A percentile compares a stretch with the other conserved stretches of the same genome.
Evolutionary conservation across 2,329 filamentous ascomycete genomes (phyloP).

Genomic region (Claviceps lovelessii): DNA sequence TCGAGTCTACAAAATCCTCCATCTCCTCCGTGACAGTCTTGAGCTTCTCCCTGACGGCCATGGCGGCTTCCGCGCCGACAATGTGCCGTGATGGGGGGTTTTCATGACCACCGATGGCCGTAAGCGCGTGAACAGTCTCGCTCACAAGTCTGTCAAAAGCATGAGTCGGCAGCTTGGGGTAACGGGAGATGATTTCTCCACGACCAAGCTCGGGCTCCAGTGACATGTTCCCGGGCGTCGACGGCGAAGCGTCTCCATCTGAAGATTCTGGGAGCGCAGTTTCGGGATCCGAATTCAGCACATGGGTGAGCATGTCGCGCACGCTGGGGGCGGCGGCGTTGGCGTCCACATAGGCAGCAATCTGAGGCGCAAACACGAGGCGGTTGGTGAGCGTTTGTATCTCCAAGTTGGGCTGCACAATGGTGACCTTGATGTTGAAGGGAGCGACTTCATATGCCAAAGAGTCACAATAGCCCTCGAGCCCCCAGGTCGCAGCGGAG

Average conservation of each 20-base stretch:
- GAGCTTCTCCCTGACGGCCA: constrained; percentile 85
- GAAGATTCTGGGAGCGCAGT: constrained; percentile 30
- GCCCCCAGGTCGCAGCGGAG: constrained; percentile 82
- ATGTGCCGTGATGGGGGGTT: constrained; percentile 92
- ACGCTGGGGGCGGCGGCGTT: constrained; percentile 56
- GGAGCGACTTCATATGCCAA: constrained; percentile 92
- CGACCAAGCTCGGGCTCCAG: constrained; percentile 20
- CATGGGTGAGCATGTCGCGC: constrained; percentile 65
- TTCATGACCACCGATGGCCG: constrained; percentile 85
- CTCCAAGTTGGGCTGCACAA: constrained; percentile 91
- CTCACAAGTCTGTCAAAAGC: constrained; percentile 62
- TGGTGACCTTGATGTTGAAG: constrained; percentile 92
- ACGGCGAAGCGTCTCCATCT: constrained; percentile 16
- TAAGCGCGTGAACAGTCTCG: constrained; percentile 83
- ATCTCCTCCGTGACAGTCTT: constrained; percentile 93
- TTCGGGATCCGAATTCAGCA: constrained; percentile 63
- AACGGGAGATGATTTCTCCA: constrained; percentile 47
- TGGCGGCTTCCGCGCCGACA: constrained; percentile 76
- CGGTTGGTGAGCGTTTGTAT: constrained; percentile 76
- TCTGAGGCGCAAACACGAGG: constrained; percentile 67
- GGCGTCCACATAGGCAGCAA: constrained; percentile 36
- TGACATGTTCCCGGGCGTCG: constrained; percentile 17
- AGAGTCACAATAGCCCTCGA: constrained; percentile 91
- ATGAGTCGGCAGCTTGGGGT: constrained; percentile 54
- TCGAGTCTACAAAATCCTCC: constrained; percentile 89